Base-by-base conservation (phyloP, 805 yeast genomes). In the Wickerhamomyces chambardii region DNA sequence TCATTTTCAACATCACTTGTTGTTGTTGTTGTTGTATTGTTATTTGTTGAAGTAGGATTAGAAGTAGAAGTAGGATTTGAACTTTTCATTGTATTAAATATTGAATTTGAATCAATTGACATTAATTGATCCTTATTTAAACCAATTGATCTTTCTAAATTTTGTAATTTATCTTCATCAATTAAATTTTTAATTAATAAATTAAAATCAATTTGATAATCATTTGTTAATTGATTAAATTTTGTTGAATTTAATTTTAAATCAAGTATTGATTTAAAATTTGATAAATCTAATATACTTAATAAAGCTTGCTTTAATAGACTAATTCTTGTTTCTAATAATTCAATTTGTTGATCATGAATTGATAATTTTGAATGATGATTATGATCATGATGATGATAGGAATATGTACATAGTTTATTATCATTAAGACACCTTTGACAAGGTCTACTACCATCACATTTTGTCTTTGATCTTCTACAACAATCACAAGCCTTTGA, bases 401-500 rank as follows among this genome's bases (percentile, higher is more conserved):
- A 78, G 2, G 76, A 68, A 47, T 72, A 75, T 3, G 73, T 68
- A 50, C 83, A 75, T 24, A 75, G 63, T 48, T 72, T 73, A 53
- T 75, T 75, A 43, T 74, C 79, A 8, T 62, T 56, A 8, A 62
- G 50, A 47, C 83, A 75, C 36, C 72, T 63, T 27, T 67, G 65
- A 44, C 83, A 75, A 1, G 83, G 81, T 41, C 71, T 71, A 34
- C 66, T 65, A 16, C 83, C 83, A 38, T 75, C 75, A 50, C 83
- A 75, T 42, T 75, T 75, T 5, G 81, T 75, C 55, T 75, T 75
- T 47, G 74, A 75, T 37, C 74, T 61, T 31, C 83, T 58, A 49
- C 83, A 75, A 35, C 72, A 67, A 48, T 75, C 81, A 43, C 83
- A 75, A 5, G 82, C 82, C 44, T 74, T 75, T 11, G 78, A 78